These are phyloP conservation scores for Heliamphora pulchella DNA, from an alignment of 179 eudicot species.

Conservation along the genomic window DNA sequence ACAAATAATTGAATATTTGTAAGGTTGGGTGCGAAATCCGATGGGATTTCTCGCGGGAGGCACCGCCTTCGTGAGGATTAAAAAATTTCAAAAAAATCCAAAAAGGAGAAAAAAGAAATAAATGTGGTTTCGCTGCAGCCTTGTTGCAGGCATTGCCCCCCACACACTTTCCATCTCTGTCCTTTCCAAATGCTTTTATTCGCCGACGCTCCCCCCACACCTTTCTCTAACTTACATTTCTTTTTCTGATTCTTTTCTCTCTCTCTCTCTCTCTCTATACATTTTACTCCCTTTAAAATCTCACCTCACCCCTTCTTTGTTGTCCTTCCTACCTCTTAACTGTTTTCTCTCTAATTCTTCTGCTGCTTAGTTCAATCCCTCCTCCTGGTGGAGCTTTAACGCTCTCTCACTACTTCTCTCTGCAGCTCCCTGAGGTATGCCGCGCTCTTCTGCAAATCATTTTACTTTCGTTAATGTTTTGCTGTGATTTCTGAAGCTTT, in stretches of 20 bases:
- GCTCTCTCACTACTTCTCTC: neutral
- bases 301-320: neutral
- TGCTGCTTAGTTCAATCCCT: neutral
- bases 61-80: slow-evolving; percentile 23
- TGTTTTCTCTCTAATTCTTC: too few species aligned
- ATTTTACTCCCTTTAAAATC: neutral
- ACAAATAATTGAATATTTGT: neutral
- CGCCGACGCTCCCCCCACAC: neutral
- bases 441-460: neutral
- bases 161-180: neutral
- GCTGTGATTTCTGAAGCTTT: neutral
- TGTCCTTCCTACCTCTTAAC: neutral
- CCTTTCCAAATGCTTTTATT: neutral
- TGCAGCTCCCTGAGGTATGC: slow-evolving; percentile 16
- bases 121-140: neutral
- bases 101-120: neutral
- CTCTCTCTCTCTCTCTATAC: slow-evolving; percentile 3
- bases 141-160: slow-evolving; percentile 15
- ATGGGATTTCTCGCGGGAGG: slow-evolving; percentile 21
- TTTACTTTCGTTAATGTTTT: neutral
- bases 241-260: slow-evolving; percentile 1
- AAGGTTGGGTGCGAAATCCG: slow-evolving; percentile 15
- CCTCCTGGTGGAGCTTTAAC: neutral
- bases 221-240: neutral
- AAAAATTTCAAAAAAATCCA: neutral